phyloP scores from a whole-genome alignment of 2,329 filamentous ascomycete species.

The Alternaria consortialis region DNA sequence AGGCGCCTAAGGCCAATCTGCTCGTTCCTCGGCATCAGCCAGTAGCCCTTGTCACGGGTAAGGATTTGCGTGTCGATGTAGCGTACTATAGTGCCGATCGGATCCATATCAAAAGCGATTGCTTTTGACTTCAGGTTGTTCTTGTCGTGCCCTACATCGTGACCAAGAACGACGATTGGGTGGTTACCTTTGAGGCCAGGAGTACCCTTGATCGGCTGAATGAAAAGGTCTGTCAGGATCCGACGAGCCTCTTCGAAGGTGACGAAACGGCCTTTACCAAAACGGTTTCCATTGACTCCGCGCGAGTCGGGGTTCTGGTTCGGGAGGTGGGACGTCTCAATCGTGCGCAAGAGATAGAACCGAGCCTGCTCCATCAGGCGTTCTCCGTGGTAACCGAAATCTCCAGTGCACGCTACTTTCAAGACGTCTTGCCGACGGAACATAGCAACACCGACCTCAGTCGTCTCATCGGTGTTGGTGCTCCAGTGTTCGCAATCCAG shows the following conservation, averaged over 20 bases:
- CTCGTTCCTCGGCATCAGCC: slow-evolving; percentile 1
- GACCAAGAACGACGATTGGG: slow-evolving; percentile 36
- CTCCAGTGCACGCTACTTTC: neutral
- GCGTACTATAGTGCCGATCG: slow-evolving; percentile 22
- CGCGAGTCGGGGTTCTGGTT: slow-evolving; percentile 5
- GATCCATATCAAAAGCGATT: slow-evolving; percentile 22
- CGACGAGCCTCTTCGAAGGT: slow-evolving; percentile 18
- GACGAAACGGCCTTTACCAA: slow-evolving; percentile 32
- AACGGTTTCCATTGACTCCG: slow-evolving; percentile 32
- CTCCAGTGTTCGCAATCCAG: slow-evolving; percentile 38
- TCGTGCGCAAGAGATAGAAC: slow-evolving; percentile 34
- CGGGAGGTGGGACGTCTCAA: slow-evolving; percentile 30
- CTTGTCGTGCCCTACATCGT: slow-evolving; percentile 31
- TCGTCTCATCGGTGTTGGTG: slow-evolving; percentile 29
- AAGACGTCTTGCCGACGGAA: slow-evolving; percentile 17
- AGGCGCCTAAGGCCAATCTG: slow-evolving; percentile 23
- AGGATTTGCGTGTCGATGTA: slow-evolving; percentile 38
- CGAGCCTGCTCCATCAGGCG: slow-evolving; percentile 28
- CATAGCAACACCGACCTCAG: slow-evolving; percentile 32
- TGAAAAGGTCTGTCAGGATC: slow-evolving; percentile 24
- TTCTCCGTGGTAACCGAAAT: slow-evolving; percentile 25
- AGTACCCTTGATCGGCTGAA: slow-evolving; percentile 17
- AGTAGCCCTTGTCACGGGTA: slow-evolving; percentile 14
- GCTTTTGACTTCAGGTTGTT: slow-evolving; percentile 27
- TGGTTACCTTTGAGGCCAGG: slow-evolving; percentile 17